Percentiles rank a stretch among this genome's conserved stretches.
These are phyloP conservation scores for Ogataea pignaliae DNA, from an alignment of 805 yeast genomes.

Conservation along the genomic window DNA sequence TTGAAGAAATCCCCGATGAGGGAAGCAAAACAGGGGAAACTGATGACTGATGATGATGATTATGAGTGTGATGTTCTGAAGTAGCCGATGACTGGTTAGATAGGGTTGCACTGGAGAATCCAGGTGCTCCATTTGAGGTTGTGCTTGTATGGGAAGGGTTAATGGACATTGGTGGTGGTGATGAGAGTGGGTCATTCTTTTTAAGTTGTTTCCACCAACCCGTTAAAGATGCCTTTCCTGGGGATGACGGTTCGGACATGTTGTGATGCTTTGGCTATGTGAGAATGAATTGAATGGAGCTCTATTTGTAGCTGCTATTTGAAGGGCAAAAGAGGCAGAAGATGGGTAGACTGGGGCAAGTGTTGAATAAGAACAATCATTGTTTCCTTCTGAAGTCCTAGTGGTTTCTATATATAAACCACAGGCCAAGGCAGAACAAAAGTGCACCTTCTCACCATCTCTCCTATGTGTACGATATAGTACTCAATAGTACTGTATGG, in stretches of 20 bases:
- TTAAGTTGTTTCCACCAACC: constrained; percentile 30
- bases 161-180: constrained; percentile 9
- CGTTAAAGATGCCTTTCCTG: constrained; percentile 23
- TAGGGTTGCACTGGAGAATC: constrained; percentile 1
- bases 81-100: constrained; percentile 10
- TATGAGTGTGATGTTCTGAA: not conserved
- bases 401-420: not conserved
- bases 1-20: constrained; percentile 18
- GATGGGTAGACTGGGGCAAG: not conserved
- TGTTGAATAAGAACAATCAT: not conserved
- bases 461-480: too few species aligned
- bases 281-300: too few species aligned
- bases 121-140: too few species aligned
- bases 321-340: not conserved
- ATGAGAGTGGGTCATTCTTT: constrained; percentile 12
- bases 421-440: too few species aligned
- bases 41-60: constrained; percentile 3
- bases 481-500: too few species aligned
- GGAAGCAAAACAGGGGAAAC: constrained; percentile 13
- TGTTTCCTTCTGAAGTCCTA: not conserved
- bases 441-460: too few species aligned
- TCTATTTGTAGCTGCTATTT: too few species aligned
- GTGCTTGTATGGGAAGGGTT: constrained; percentile 1
- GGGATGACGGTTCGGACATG: constrained; percentile 26
- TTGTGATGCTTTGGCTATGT: not conserved